phyloP scores from a whole-genome alignment of 805 yeast genomes.

The Nakazawaea populi region DNA sequence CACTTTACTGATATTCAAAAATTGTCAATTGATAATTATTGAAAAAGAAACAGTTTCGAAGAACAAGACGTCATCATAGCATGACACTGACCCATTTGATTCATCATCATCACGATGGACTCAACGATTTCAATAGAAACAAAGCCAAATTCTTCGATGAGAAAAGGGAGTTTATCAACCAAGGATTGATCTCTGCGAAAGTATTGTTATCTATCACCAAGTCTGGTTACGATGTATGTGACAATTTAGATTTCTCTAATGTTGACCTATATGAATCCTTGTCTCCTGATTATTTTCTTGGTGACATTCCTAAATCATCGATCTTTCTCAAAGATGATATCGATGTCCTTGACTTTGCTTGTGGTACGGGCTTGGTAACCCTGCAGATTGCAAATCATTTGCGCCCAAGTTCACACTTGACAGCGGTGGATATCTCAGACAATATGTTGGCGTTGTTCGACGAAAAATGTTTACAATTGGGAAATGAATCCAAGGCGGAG shows the following conservation, averaged over 20 bases:
- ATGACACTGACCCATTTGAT: too few species aligned
- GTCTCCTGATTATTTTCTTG: constrained; percentile 14
- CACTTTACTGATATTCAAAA: too few species aligned
- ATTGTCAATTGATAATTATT: too few species aligned
- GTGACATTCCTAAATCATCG: constrained; percentile 1
- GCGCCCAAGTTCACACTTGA: constrained; percentile 16
- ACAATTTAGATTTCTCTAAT: not conserved
- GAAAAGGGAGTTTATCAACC: not conserved
- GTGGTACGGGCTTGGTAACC: constrained; percentile 35
- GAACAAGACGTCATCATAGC: too few species aligned
- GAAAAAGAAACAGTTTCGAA: too few species aligned
- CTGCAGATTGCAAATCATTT: constrained; percentile 26
- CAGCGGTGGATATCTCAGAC: constrained; percentile 33
- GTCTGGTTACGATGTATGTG: not conserved
- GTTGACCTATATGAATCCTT: not conserved
- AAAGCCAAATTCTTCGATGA: not conserved
- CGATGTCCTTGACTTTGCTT: constrained; percentile 33
- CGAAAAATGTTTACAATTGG: constrained; percentile 10
- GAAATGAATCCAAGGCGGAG: not conserved
- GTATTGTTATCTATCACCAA: not conserved
- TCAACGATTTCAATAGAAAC: not conserved
- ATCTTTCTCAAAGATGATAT: constrained; percentile 11
- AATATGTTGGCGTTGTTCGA: constrained; percentile 17
- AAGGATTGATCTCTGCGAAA: not conserved
- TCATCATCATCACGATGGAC: too few species aligned